A percentile compares a stretch with the other conserved stretches of the same genome.
Conservation (phyloP, 1,284 basidiomycete species). For the Fomitopsis betulina region DNA sequence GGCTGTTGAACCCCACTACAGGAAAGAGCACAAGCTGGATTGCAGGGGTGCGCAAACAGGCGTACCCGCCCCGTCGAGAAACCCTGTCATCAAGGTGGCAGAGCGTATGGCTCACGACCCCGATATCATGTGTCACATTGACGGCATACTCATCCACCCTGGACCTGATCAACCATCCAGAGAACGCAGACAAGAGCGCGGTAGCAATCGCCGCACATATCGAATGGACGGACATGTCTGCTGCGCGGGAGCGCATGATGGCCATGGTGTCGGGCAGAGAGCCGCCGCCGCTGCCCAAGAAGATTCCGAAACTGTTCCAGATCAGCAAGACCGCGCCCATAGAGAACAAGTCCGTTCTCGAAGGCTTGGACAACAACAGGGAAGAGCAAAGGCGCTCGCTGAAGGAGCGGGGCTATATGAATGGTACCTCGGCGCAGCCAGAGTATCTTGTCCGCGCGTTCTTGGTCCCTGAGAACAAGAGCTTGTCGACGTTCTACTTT, state of each 20-base stretch:
- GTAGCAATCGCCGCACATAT: conserved; percentile 5
- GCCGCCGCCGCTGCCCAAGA: background rate
- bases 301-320: conserved; percentile 6
- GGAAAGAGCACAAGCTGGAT: background rate
- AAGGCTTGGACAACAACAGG: conserved; percentile 6
- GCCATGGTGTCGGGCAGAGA: background rate
- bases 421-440: conserved; percentile 5
- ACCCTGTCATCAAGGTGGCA: conserved; percentile 11
- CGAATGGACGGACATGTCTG: background rate
- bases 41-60: background rate
- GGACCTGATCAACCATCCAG: conserved; percentile 15
- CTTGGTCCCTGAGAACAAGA: background rate
- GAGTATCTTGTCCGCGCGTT: conserved; percentile 9
- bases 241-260: background rate
- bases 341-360: conserved; percentile 7
- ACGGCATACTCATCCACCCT: conserved; percentile 15
- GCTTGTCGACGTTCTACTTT: conserved; percentile 10
- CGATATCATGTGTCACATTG: conserved; percentile 13
- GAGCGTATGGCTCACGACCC: conserved; percentile 9
- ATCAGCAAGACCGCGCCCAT: conserved; percentile 11
- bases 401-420: conserved; percentile 5
- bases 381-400: conserved; percentile 1
- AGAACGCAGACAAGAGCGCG: conserved; percentile 10
- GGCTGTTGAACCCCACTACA: background rate
- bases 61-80: background rate